Percentiles rank a stretch among this genome's conserved stretches.
Evolutionary conservation across 2,329 filamentous ascomycete genomes (phyloP).

Genomic region (Phialemonium atrogriseum): DNA sequence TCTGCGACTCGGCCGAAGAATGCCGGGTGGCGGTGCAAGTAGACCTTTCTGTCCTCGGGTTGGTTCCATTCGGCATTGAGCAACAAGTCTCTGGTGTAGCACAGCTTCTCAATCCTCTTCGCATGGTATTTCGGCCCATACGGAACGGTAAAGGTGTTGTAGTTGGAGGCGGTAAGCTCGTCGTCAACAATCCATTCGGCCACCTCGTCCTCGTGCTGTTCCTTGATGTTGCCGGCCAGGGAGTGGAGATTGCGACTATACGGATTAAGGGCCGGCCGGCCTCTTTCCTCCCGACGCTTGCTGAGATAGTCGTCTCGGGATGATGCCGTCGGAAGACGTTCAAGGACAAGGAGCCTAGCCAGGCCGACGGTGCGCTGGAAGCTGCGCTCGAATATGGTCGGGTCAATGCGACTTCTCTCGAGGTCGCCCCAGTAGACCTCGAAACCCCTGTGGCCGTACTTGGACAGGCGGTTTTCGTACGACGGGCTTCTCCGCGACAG

Average conservation of each 20-base stretch:
- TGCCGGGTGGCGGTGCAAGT: constrained; percentile 75
- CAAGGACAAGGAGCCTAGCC: constrained; percentile 70
- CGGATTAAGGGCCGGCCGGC: constrained; percentile 50
- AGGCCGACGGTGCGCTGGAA: constrained; percentile 70
- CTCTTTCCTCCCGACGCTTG: constrained; percentile 63
- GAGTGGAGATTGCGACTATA: constrained; percentile 23
- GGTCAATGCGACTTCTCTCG: constrained; percentile 68
- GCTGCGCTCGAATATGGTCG: constrained; percentile 78
- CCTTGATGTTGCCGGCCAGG: constrained; percentile 66
- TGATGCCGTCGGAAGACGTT: constrained; percentile 61
- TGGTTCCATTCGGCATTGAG: constrained; percentile 86
- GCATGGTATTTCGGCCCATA: constrained; percentile 56
- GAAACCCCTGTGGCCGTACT: constrained; percentile 78
- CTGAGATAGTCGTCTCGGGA: constrained; percentile 64
- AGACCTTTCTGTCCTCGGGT: constrained; percentile 62
- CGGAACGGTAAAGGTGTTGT: constrained; percentile 67
- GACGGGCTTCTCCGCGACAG: constrained; percentile 72
- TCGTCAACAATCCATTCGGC: constrained; percentile 75
- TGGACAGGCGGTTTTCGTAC: constrained; percentile 79
- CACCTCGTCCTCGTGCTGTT: constrained; percentile 68
- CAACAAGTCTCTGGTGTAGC: constrained; percentile 73
- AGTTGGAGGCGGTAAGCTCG: constrained; percentile 70
- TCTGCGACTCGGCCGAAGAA: constrained; percentile 73
- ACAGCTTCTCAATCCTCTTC: constrained; percentile 70
- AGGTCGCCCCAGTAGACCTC: constrained; percentile 74